Evolutionary conservation across 805 yeast genomes (phyloP), one percentile per base, ranked within the genome.

Genomic region (Nakazawaea ambrosiae): DNA sequence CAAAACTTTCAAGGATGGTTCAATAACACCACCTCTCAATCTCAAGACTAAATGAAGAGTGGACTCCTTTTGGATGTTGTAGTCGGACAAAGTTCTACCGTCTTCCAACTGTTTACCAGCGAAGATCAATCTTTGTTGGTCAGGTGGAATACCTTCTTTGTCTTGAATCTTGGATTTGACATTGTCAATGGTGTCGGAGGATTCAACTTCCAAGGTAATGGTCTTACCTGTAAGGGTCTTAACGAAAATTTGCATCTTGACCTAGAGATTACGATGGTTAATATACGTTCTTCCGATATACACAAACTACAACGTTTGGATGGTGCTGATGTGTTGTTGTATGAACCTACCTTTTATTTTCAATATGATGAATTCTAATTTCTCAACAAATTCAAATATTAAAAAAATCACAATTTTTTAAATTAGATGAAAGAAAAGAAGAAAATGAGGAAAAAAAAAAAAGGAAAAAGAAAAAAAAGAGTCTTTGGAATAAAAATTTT

Each of bases 191-290:
- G 95, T 86, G 74, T 87, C 96, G 42, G 95, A 85, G 45, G 95
- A 86, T 69, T 87, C 96, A 53, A 87, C 92, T 65, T 77, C 78
- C 49, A 73, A 68, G 48, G 81, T 67, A 75, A 92, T 90, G 65
- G 97, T 82, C 87, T 90, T 90, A 76, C 97, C 97, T 59, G 97
- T 89, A 68, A 92, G 81, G 75, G 98, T 90, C 77, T 90, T 92
- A 73, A 92, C 97, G 75, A 92, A 92, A 77, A 90, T 89, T 78
- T 85, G 94, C 95, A 84, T 83, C 50, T 56, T 66, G 47, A 51
- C 47, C 54, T 53, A 16, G 7, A 22, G n/a, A n/a, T n/a, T n/a
- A n/a, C n/a, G n/a, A n/a, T n/a, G n/a, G n/a, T n/a, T n/a, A n/a
- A n/a, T n/a, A n/a, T n/a, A n/a, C 7, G n/a, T n/a, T n/a, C n/a